Base-by-base conservation (phyloP, 2,329 filamentous ascomycete genomes). In the Nigrospora oryzae region DNA sequence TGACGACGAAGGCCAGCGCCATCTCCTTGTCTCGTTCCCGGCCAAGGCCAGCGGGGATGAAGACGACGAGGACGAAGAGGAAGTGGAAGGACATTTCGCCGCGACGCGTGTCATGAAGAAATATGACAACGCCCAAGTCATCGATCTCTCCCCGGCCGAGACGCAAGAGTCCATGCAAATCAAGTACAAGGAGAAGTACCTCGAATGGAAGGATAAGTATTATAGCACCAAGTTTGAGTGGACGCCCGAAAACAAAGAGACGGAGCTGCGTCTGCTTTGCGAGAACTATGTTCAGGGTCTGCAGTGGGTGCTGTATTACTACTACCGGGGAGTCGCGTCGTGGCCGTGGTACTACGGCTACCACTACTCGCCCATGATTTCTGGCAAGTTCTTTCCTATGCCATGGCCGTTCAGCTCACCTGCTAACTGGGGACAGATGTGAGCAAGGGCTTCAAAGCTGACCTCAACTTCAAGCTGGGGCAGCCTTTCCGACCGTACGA, bases 261-360 rank as follows among this genome's bases (percentile, higher is more conserved):
- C 81, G 36, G 89, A 95, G 63, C 74, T 97, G 59, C 83, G 74
- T 44, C 83, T 85, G 51, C 73, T 98, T 49, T 85, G 88, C 23
- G 89, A 97, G 65, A 98, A 97, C 66, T 98, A 98, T 57, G 89
- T 98, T 7, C 88, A 98, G 66, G 93, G 93, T 49, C 70, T 98
- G 49, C 93, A 98, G 63, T 98, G 93, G 94, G 93, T 98, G 37
- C 72, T 98, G 41, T 96, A 85, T 65, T 98, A 98, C 70, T 98
- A 98, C 67, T 98, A 98, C 68, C 84, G 84, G 44, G 93, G 93
- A 50, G 93, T 98, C 48, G 93, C 89, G 14, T 97, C 91, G 12
- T 98, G 93, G 93, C 89, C 93, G 13, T 98, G 93, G 93, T 98
- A 87, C 68, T 98, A 96, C 65, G 75, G 76, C 49, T 98, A 95